These are phyloP conservation scores for Debaryomycetaceae sp. DNA, from an alignment of 1,139 yeast genomes.

Conservation along the genomic window DNA sequence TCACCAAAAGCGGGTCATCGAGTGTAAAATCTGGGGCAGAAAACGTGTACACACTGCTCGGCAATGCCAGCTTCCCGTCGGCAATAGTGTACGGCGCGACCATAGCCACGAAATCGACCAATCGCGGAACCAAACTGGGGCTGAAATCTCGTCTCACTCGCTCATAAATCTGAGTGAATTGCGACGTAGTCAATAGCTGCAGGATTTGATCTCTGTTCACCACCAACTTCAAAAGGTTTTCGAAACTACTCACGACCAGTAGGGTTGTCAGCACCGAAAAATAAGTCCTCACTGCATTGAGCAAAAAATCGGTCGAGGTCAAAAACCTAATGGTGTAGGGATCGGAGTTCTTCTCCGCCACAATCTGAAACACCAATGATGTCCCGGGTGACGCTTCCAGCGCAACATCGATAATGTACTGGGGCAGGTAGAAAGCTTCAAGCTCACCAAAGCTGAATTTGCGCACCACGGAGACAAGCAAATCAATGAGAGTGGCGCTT, in stretches of 20 bases:
- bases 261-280: slow-evolving; percentile 2
- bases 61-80: slow-evolving; percentile 6
- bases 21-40: slow-evolving; percentile 12
- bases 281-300: slow-evolving; percentile 7
- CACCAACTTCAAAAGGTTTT: slow-evolving; percentile 6
- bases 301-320: slow-evolving; percentile 10
- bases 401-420: slow-evolving; percentile 17
- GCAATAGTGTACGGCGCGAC: slow-evolving; percentile 13
- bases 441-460: slow-evolving; percentile 17
- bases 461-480: slow-evolving; percentile 20
- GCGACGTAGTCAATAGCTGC: slow-evolving; percentile 4
- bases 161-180: slow-evolving; percentile 9
- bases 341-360: slow-evolving; percentile 16
- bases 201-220: slow-evolving; percentile 2
- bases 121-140: slow-evolving; percentile 17
- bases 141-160: slow-evolving; percentile 7
- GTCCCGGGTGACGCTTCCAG: slow-evolving; percentile 11
- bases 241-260: slow-evolving; percentile 7
- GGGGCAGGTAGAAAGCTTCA: slow-evolving; percentile 17
- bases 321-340: slow-evolving; percentile 16
- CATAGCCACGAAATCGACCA: slow-evolving; percentile 20
- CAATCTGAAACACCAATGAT: slow-evolving; percentile 17
- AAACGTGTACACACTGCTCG: slow-evolving; percentile 12
- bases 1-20: slow-evolving; percentile 24
- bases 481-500: slow-evolving; percentile 14